A percentile compares a stretch with the other conserved stretches of the same genome.
Conservation (phyloP, 371 early-diverging fungal species). For the Apophysomyces variabilis region DNA sequence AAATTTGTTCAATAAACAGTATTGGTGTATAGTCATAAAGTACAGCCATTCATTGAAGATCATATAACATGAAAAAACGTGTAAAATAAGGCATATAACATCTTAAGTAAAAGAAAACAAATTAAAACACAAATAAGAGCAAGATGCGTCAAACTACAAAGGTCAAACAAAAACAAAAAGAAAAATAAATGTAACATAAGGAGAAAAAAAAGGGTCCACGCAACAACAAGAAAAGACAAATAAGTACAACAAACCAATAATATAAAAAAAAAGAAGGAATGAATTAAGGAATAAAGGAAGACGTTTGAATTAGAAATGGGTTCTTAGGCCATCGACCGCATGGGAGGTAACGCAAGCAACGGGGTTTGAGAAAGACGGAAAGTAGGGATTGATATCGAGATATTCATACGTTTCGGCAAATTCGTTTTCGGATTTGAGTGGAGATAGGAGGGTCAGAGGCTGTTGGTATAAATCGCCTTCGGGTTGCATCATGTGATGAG, state of each 20-base stretch:
- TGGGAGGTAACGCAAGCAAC: background rate
- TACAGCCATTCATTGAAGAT: slow-evolving; percentile 7
- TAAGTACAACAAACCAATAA: no score
- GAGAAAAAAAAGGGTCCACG: background rate
- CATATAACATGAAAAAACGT: background rate
- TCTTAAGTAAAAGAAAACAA: background rate
- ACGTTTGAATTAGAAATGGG: background rate
- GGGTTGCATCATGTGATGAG: background rate
- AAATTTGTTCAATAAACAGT: background rate
- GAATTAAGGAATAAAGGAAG: no score
- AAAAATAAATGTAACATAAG: background rate
- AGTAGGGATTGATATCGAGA: background rate
- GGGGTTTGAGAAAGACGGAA: background rate
- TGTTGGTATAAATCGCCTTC: background rate
- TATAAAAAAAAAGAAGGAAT: no score
- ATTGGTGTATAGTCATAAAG: background rate
- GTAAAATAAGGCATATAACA: slow-evolving; percentile 2
- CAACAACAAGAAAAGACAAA: background rate
- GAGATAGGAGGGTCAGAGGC: background rate
- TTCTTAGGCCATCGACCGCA: background rate
- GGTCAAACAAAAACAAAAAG: background rate
- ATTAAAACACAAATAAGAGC: no score
- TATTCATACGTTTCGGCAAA: background rate
- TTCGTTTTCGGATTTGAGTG: background rate
- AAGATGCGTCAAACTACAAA: background rate